Base-by-base conservation (phyloP, 2,329 filamentous ascomycete genomes). In the Colletotrichum tropicale region DNA sequence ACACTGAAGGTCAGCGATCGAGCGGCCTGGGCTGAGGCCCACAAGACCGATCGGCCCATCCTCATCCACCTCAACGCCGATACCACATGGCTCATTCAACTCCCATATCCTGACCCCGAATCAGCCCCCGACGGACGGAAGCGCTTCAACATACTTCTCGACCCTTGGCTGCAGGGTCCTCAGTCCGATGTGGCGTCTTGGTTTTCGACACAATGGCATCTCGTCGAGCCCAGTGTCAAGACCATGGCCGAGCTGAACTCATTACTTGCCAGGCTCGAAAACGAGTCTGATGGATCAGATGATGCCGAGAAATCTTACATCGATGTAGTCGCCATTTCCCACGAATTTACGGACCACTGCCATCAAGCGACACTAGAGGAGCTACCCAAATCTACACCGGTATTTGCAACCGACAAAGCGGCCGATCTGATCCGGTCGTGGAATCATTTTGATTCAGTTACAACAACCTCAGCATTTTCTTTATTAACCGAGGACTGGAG, bases 341-440 rank as follows among this genome's bases (percentile, higher is more conserved):
- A 94, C 80, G 92, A 94, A 80, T 94, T 94, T 78, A 93, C 92
- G 2, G 92, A 94, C 79, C 93, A 93, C 80, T 93, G 91, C 81
- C 92, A 94, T 79, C 86, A 89, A 75, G 86, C 89, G 4, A 94
- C 92, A 16, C 83, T 94, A 30, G 81, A 88, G 58, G 88, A 93
- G 78, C 82, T 94, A 5, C 84, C 89, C 8, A 78, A 79, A 2
- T 81, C 86, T 58, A 89, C 92, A 6, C 91, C 92, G 0, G 86
- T 94, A 1, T 89, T 93, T 74, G 92, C 92, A 15, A 89, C 90
- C 4, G 87, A 88, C 78, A 88, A 91, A 81, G 92, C 92, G 0
- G 90, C 89, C 0, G 84, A 84, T 15, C 83, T 92, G 24, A 90
- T 94, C 48, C 82, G 85, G 3, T 87, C 87, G 5, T 94, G 91